Evolutionary conservation across 305 asterid genomes (phyloP).

Genomic region (Solanum hybrid): DNA sequence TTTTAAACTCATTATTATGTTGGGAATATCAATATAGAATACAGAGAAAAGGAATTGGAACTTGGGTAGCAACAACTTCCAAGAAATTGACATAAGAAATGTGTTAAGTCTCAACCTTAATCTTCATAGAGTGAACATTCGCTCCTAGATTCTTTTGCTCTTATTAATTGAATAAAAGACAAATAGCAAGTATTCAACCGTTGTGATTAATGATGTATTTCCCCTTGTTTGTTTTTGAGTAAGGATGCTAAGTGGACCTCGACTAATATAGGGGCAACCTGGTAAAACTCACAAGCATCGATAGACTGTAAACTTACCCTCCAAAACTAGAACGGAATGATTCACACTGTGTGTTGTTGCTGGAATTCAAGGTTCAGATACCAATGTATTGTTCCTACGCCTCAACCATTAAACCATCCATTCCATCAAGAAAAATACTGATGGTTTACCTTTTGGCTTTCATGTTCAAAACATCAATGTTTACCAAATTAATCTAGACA

Average conservation of each 20-base stretch:
- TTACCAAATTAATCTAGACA: not conserved
- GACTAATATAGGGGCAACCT: not conserved
- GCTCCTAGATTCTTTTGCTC: not conserved
- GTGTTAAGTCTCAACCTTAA: not conserved
- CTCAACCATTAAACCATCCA: not conserved
- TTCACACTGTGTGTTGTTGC: not conserved
- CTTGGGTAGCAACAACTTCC: not conserved
- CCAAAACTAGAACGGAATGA: not conserved
- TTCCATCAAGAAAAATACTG: not conserved
- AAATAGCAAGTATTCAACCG: not conserved
- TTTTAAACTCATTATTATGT: not conserved
- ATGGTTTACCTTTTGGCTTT: not conserved
- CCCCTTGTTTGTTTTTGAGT: not conserved
- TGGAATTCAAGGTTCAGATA: not conserved
- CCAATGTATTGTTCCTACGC: not conserved
- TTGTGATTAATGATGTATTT: not conserved
- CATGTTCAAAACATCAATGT: not conserved
- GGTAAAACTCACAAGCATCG: not conserved
- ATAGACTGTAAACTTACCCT: not conserved
- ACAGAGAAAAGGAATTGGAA: not conserved
- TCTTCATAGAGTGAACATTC: not conserved
- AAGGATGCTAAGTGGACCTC: not conserved
- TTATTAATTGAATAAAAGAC: not conserved
- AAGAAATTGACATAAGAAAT: not conserved
- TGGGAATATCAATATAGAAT: not conserved